Evolutionary conservation across 2,329 filamentous ascomycete species (phyloP).

Genomic region (Tolypocladium cylindrosporum): DNA sequence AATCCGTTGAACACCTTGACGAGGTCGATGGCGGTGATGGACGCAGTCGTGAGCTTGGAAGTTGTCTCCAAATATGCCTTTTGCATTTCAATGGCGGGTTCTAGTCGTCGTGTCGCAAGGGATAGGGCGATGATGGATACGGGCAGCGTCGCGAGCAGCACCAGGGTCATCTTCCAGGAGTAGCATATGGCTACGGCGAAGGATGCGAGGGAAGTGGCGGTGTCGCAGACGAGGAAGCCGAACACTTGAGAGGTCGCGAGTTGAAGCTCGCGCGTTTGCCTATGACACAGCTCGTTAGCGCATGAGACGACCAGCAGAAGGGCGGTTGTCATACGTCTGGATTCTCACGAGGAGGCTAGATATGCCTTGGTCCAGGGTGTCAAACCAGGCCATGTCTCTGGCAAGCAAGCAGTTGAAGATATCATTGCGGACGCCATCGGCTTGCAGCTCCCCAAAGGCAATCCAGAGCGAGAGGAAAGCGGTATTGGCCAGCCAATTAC

Average conservation of each 20-base stretch:
- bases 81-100: constrained; percentile 59
- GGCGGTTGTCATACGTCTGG: constrained; percentile 52
- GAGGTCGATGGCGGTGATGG: constrained; percentile 66
- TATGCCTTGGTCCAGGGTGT: constrained; percentile 60
- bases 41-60: constrained; percentile 60
- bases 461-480: constrained; percentile 63
- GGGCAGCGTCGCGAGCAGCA: constrained; percentile 66
- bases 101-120: constrained; percentile 50
- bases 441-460: constrained; percentile 72
- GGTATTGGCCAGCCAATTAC: constrained; percentile 57
- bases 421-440: constrained; percentile 49
- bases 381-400: constrained; percentile 76
- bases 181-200: constrained; percentile 64
- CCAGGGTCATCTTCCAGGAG: constrained; percentile 76
- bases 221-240: constrained; percentile 56
- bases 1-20: constrained; percentile 82
- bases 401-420: constrained; percentile 61
- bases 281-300: constrained; percentile 21
- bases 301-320: neutral
- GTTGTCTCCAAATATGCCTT: constrained; percentile 57
- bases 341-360: constrained; percentile 60
- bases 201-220: constrained; percentile 54
- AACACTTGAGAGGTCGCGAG: constrained; percentile 70
- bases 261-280: constrained; percentile 75
- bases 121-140: constrained; percentile 51